Conservation (phyloP, 2,329 filamentous ascomycete species). For the Curvularia spicifera region DNA sequence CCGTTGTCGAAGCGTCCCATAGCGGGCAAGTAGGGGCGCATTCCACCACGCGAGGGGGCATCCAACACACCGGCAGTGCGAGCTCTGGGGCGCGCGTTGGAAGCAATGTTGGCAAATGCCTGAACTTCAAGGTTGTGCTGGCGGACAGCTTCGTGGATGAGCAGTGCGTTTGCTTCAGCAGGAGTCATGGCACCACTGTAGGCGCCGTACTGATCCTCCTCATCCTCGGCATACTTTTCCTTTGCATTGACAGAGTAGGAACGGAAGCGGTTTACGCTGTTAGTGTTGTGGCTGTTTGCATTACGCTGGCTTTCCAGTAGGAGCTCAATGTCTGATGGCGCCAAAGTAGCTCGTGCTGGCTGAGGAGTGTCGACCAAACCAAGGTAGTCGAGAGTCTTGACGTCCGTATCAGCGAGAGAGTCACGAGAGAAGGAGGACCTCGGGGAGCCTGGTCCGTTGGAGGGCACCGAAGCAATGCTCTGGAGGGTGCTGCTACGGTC, state of each 20-base stretch:
- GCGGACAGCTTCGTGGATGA: conserved; percentile 76
- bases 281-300: conserved; percentile 66
- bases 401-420: conserved; percentile 83
- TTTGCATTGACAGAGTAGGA: conserved; percentile 99
- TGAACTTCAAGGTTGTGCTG: conserved; percentile 94
- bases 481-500: conserved; percentile 87
- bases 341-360: conserved; percentile 74
- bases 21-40: conserved; percentile 75
- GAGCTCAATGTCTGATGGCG: conserved; percentile 63
- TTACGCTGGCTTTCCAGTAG: conserved; percentile 59
- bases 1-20: conserved; percentile 63
- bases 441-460: conserved; percentile 85
- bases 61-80: conserved; percentile 92
- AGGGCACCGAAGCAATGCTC: conserved; percentile 86
- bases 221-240: conserved; percentile 92
- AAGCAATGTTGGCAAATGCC: conserved; percentile 85
- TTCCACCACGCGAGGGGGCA: conserved; percentile 68
- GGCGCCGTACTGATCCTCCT: conserved; percentile 72
- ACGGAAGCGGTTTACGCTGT: conserved; percentile 81
- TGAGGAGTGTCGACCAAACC: conserved; percentile 94
- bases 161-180: conserved; percentile 64
- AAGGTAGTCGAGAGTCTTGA: conserved; percentile 93
- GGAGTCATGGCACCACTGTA: conserved; percentile 68
- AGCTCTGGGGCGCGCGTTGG: conserved; percentile 81
- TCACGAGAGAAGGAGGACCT: conserved; percentile 86